Evolutionary conservation across 495 filamentous ascomycete species (phyloP).

Genomic region (Penicillium verhagenii): DNA sequence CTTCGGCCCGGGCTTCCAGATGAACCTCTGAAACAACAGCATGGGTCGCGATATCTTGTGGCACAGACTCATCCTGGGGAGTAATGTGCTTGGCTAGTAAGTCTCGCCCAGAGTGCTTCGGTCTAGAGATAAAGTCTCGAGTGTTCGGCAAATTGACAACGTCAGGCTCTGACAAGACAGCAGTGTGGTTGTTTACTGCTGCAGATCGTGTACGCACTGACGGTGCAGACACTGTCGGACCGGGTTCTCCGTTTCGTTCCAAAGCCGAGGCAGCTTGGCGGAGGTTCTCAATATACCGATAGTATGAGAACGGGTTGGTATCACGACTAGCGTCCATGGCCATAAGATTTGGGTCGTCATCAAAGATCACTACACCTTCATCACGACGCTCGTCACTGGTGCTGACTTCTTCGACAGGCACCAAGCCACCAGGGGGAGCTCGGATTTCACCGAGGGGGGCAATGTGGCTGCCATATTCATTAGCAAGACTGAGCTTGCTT

Average conservation of each 20-base stretch:
- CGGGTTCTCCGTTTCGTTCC: slow-evolving; percentile 10
- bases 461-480: slow-evolving; percentile 63
- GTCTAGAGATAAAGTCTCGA: slow-evolving; percentile 34
- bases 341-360: slow-evolving; percentile 32
- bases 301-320: slow-evolving; percentile 30
- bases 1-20: slow-evolving; percentile 38
- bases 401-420: slow-evolving; percentile 44
- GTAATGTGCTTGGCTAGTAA: slow-evolving; percentile 25
- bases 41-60: slow-evolving; percentile 30
- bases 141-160: slow-evolving; percentile 14
- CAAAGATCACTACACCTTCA: slow-evolving; percentile 37
- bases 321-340: slow-evolving; percentile 29
- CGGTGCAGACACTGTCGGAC: slow-evolving; percentile 7
- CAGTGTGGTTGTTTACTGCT: neutral
- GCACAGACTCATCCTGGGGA: slow-evolving; percentile 6
- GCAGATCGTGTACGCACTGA: slow-evolving; percentile 14
- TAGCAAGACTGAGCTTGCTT: slow-evolving; percentile 59
- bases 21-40: slow-evolving; percentile 43
- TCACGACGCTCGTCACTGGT: slow-evolving; percentile 33
- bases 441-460: slow-evolving; percentile 60
- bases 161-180: neutral
- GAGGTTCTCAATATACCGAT: slow-evolving; percentile 34
- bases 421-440: slow-evolving; percentile 33
- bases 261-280: slow-evolving; percentile 19
- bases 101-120: slow-evolving; percentile 29